Percentiles rank a stretch among this genome's conserved stretches.
Conservation (phyloP, 2,329 filamentous ascomycete genomes). For the Exophiala xenobiotica region DNA sequence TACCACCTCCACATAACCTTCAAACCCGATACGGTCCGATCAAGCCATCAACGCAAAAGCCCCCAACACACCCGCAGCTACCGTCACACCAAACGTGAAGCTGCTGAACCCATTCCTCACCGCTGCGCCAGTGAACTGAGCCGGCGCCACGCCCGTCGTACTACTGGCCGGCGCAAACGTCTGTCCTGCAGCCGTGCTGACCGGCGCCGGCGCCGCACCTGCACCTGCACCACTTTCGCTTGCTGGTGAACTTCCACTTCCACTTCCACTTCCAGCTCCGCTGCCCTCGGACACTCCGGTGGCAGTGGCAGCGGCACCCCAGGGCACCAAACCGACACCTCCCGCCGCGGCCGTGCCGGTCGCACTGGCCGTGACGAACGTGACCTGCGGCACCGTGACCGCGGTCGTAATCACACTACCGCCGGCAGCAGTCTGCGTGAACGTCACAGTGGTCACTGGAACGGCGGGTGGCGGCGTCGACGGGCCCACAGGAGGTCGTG, state of each 20-base stretch:
- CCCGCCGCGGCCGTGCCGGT: conserved; percentile 25
- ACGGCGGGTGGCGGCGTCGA: conserved; percentile 6
- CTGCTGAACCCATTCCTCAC: conserved; percentile 32
- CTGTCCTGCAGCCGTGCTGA: neutral
- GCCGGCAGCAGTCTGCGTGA: conserved; percentile 39
- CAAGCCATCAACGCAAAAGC: conserved; percentile 25
- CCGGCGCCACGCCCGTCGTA: conserved; percentile 32
- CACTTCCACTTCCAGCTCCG: neutral
- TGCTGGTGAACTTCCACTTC: too few relatives aligned
- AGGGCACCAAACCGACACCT: conserved; percentile 22
- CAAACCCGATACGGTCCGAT: neutral
- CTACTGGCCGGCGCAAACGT: neutral
- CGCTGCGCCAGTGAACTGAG: conserved; percentile 38
- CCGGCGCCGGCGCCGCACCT: neutral
- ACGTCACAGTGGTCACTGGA: conserved; percentile 39
- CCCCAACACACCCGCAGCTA: conserved; percentile 18
- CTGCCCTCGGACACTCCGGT: too few relatives aligned
- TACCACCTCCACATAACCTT: too few relatives aligned
- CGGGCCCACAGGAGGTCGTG: conserved; percentile 17
- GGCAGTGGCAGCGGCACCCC: conserved; percentile 5
- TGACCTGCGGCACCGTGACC: conserved; percentile 47
- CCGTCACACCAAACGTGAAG: conserved; percentile 1
- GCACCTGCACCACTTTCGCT: too few relatives aligned
- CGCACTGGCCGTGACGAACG: conserved; percentile 39
- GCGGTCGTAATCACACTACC: conserved; percentile 34